Percentiles rank a stretch among this genome's conserved stretches.
Evolutionary conservation across 768 basidiomycete genomes (phyloP).

Genomic region (Arthromyces matolae): DNA sequence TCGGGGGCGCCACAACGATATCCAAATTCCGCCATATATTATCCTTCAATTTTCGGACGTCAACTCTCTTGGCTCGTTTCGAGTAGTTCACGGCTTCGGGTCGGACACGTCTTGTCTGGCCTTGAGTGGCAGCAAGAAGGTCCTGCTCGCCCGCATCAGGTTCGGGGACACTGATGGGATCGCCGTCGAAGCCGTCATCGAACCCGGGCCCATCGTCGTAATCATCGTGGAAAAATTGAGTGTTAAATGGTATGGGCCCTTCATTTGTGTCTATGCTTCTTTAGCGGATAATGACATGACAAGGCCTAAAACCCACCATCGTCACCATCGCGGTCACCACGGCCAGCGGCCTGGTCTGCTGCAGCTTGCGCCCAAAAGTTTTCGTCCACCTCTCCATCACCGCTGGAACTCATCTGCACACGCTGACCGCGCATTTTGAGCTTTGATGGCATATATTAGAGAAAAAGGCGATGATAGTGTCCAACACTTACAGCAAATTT

Average conservation of each 20-base stretch:
- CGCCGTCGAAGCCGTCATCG: conserved; percentile 55
- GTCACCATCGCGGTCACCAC: conserved; percentile 41
- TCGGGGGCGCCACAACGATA: conserved; percentile 54
- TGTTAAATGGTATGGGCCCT: conserved; percentile 77
- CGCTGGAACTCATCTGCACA: conserved; percentile 51
- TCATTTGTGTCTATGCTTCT: conserved; percentile 26
- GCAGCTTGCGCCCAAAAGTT: conserved; percentile 97
- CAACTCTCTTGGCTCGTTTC: conserved; percentile 93
- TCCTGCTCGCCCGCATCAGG: conserved; percentile 80
- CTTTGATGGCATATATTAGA: conserved; percentile 36
- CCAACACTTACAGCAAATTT: conserved; percentile 79
- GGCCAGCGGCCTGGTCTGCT: conserved; percentile 70
- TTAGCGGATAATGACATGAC: not conserved
- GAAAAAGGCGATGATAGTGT: conserved; percentile 1
- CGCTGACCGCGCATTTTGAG: conserved; percentile 84
- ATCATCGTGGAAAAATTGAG: conserved; percentile 96
- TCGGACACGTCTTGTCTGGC: conserved; percentile 69
- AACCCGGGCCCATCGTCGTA: conserved; percentile 76
- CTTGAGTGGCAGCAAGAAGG: conserved; percentile 77
- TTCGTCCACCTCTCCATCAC: conserved; percentile 90
- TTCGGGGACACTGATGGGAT: conserved; percentile 37
- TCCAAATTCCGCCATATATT: conserved; percentile 95
- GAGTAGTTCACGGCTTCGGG: conserved; percentile 93
- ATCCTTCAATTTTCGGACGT: conserved; percentile 94
- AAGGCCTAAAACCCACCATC: conserved; percentile 61